Evolutionary conservation across 306 rosid species (phyloP), one percentile per base, ranked within the genome.

Genomic region (Comarum palustre): DNA sequence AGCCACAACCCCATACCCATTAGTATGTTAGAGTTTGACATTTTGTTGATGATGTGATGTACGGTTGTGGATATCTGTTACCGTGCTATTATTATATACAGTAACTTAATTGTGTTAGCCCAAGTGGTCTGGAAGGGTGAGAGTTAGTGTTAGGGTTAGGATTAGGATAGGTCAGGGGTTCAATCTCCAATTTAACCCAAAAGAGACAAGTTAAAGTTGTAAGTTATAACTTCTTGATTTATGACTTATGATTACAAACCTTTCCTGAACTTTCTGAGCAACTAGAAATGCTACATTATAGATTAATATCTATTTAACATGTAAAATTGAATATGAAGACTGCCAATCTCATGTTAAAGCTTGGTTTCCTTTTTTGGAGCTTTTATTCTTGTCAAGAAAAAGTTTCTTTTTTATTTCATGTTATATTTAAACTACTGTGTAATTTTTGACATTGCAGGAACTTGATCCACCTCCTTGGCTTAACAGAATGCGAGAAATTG

Each of bases 381-480:
- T 59, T 16, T 43, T 43, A n/a, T 72, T 55, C 52, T 47, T 29
- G 43, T 47, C 42, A 47, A 60, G 24, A 6, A 12, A 11, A 0
- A 68, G 15, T 62, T 52, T 10, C 31, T 19, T 41, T 41, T 80
- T 16, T 60, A 62, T 36, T 58, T 15, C 22, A 45, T 20, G 60
- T 61, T 31, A 41, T 80, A 8, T 45, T 11, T 17, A 62, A 10
- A 31, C 15, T n/a, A 11, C 34, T 72, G 16, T 60, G 66, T 50
- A 61, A 27, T 41, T 19, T 36, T 12, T 78, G 25, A 22, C 52
- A 39, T 32, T 78, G 85, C 87, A 95, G 99, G 99, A 90, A 82
- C 89, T 88, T 68, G 97, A 95, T 78, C 99, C 99, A 32, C 99
- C 99, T 57, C 97, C 97, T 15, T 95, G 97, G 99, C 96, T 95